Base-by-base conservation (phyloP, 805 yeast genomes). In the Kluyveromyces lactis region DNA sequence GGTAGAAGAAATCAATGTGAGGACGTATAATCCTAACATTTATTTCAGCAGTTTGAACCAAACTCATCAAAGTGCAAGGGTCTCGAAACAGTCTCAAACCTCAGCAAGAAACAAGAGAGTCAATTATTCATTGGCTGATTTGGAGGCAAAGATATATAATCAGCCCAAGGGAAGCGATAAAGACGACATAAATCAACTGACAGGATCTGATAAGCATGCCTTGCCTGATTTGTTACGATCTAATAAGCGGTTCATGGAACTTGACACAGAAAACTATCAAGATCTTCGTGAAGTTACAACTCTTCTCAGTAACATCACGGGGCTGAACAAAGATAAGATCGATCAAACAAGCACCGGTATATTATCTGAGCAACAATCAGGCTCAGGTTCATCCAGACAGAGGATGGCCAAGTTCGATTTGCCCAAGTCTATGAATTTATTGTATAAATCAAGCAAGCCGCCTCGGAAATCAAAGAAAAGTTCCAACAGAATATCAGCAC, bases 391-490 rank as follows among this genome's bases (percentile, higher is more conserved):
- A 19, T 42, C 42, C 33, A 45, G 61, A 34, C 40, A 46, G 16
- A 42, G 26, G 24, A 50, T 52, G 33, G 47, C 51, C 34, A 58
- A 55, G 36, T 49, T 55, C 39, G 64, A 58, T 13, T 44, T 56
- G 17, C 62, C 63, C 4, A 58, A 53, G 29, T 47, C 45, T 16
- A 39, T 60, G 5, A 43, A 53, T 15, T 40, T 54, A 11, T 44
- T 59, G 18, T 61, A 61, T 43, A 51, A 52, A 31, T 60, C 63
- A 8, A 60, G 62, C n/a, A 60, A 58, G 36, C 59, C 57, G 6
- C 57, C 60, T 4, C 45, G 42, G 21, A 51, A 50, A n/a, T 55
- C 51, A 34, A 49, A 51, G 43, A 59, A 59, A 29, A 55, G 50
- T 32, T 53, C 63, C 4, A 57, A 59, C 42, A 48, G 63, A 31